Evolutionary conservation across 208 protist species (phyloP).

Genomic region (Trypanosoma platydactyli): DNA sequence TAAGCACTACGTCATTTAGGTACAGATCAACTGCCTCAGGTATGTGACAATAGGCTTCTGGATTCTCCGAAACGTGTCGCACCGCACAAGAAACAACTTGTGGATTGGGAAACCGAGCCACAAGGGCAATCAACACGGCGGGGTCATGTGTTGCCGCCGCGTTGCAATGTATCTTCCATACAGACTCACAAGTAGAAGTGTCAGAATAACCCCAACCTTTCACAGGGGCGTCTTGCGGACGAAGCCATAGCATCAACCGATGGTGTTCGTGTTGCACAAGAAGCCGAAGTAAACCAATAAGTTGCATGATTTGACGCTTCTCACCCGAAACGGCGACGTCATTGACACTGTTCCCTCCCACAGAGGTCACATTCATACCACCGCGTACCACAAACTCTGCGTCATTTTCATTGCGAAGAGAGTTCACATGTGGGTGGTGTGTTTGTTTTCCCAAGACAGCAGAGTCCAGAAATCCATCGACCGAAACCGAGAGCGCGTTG

Average conservation of each 20-base stretch:
- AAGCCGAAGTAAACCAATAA: conserved; percentile 58
- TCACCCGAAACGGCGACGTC: conserved; percentile 38
- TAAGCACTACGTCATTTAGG: conserved; percentile 63
- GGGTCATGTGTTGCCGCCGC: conserved; percentile 63
- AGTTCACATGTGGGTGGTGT: no score
- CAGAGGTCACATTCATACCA: background rate
- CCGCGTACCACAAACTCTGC: conserved; percentile 5
- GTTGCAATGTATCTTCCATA: conserved; percentile 44
- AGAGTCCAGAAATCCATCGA: conserved; percentile 72
- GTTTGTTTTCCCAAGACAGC: background rate
- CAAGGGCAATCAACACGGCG: conserved; percentile 65
- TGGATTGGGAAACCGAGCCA: conserved; percentile 53
- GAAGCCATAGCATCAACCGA: conserved; percentile 70
- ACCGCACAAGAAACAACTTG: conserved; percentile 40
- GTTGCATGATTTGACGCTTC: conserved; percentile 36
- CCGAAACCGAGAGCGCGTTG: conserved; percentile 28
- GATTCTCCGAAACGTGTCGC: conserved; percentile 39
- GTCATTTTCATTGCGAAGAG: background rate
- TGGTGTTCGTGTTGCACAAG: conserved; percentile 72
- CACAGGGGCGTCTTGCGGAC: conserved; percentile 31
- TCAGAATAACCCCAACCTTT: background rate
- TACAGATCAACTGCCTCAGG: conserved; percentile 72
- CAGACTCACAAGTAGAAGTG: conserved; percentile 13
- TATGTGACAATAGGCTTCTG: conserved; percentile 54
- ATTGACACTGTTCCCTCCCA: background rate